Evolutionary conservation across 495 filamentous ascomycete species (phyloP), one percentile per base, ranked within the genome.

Genomic region (Oidiodendron maius): DNA sequence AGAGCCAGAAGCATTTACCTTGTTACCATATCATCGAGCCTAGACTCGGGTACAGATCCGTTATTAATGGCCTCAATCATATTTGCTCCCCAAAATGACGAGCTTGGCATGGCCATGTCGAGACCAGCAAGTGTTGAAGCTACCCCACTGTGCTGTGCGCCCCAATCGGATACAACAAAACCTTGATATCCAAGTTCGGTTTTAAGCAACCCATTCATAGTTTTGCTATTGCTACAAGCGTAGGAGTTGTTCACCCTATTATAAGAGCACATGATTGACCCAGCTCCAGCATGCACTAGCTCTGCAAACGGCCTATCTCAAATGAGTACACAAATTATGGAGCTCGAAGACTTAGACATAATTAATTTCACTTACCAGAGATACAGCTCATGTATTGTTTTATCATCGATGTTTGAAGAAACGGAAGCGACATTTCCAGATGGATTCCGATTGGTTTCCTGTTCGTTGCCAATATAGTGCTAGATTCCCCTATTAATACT

Each of bases 61-160:
- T 77, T 76, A 1, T 55, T 58, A 16, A 83, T 65, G 2, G 73
- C 69, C 4, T 57, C 44, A 2, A 63, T 61, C 1, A 78, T 59
- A 30, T 76, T 65, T n/a, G n/a, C n/a, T n/a, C n/a, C n/a, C 82
- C 84, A 97, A 74, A 74, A 96, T 26, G 15, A 10, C 16, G 79
- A 78, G 15, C 68, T 70, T 1, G 91, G 91, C 90, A 95, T 96
- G 3, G 80, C 78, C 87, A 95, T 91, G 61, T 97, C 91, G 38
- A 96, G 64, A 38, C 91, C 91, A 40, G 91, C 91, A 22, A 87
- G 67, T 23, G 87, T 86, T 51, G 75, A 72, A 22, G 78, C 71
- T 8, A 84, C 87, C 63, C 91, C 91, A 20, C 81, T 83, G 52
- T 42, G 81, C 20, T 76, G 75, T 3, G 76, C 82, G 44, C 69